Evolutionary conservation across 2,329 filamentous ascomycete species (phyloP).

Genomic region (Talaromyces sp.): DNA sequence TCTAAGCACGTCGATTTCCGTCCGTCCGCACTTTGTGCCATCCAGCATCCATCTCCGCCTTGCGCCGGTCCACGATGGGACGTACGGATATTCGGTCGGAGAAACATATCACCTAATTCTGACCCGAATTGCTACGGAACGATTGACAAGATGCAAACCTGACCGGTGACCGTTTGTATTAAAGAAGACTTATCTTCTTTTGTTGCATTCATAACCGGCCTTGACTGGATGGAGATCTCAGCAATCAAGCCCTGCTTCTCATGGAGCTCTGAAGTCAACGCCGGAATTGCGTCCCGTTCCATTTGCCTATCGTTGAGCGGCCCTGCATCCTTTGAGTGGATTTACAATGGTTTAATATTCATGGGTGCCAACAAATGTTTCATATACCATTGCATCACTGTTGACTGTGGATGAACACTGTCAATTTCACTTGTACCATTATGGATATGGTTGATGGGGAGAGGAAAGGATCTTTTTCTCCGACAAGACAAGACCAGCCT

Average conservation of each 20-base stretch:
- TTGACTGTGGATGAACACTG: background rate
- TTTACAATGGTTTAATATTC: background rate
- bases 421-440: background rate
- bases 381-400: background rate
- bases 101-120: background rate
- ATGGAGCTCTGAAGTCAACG: background rate
- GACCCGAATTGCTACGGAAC: background rate
- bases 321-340: background rate
- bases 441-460: background rate
- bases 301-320: background rate
- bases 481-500: background rate
- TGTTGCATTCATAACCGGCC: background rate
- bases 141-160: background rate
- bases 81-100: constrained; percentile 1
- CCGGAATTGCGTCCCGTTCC: background rate
- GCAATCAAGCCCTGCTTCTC: background rate
- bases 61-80: background rate
- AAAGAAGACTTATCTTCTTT: background rate
- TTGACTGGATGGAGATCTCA: background rate
- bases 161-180: background rate
- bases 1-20: background rate
- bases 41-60: background rate
- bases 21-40: background rate
- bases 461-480: background rate
- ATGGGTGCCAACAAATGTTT: background rate